phyloP scores from a whole-genome alignment of 371 early-diverging fungal species.

The Haplosporangium sp. region DNA sequence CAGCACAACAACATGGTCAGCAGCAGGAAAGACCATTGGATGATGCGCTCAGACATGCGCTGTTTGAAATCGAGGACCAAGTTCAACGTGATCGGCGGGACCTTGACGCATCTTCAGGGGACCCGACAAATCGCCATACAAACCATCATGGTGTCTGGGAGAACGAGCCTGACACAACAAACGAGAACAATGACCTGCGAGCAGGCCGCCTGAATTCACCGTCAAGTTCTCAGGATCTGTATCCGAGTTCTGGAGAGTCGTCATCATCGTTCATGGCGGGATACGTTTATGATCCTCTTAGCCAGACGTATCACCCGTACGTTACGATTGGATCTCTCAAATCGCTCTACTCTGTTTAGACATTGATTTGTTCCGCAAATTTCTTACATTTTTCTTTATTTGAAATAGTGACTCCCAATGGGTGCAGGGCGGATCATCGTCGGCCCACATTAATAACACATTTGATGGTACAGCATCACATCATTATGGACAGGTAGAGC shows the following conservation, averaged over 20 bases:
- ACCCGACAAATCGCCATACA: too few relatives aligned
- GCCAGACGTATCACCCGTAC: constrained; percentile 34
- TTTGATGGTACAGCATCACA: background rate
- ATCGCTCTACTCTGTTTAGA: background rate
- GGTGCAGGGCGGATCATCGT: constrained; percentile 22
- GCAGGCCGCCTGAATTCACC: background rate
- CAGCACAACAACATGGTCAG: too few relatives aligned
- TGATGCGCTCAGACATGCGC: too few relatives aligned
- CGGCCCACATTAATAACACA: background rate
- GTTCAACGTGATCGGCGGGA: too few relatives aligned
- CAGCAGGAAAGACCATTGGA: too few relatives aligned
- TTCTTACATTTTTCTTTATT: background rate
- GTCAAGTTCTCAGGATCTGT: background rate
- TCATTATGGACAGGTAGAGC: background rate
- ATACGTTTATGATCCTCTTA: constrained; percentile 26
- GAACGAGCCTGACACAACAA: background rate
- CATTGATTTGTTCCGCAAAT: background rate
- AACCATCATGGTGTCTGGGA: background rate
- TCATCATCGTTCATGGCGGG: constrained; percentile 18
- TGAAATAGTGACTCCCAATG: constrained; percentile 27
- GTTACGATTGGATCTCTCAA: too few relatives aligned
- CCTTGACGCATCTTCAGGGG: too few relatives aligned
- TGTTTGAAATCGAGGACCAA: too few relatives aligned
- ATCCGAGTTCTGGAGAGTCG: constrained; percentile 3
- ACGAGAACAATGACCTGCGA: background rate